Percentiles rank a stretch among this genome's conserved stretches.
Conservation (phyloP, 352 stramenopile species). For the Achlya hypogyna region DNA sequence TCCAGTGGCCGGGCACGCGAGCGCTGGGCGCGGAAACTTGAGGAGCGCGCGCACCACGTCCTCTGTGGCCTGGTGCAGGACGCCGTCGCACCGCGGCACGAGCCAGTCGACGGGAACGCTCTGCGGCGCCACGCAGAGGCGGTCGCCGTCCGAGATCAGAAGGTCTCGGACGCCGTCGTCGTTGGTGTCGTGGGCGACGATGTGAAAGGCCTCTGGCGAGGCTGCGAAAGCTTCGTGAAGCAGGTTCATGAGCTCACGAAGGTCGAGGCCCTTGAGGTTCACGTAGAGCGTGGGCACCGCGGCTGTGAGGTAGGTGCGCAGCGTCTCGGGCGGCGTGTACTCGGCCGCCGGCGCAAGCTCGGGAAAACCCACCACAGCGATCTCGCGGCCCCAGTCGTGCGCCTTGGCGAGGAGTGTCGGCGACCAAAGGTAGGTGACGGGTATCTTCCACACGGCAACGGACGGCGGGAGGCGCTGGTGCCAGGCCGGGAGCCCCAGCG, state of each 20-base stretch:
- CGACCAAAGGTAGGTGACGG: conserved; percentile 74
- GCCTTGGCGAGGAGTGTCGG: conserved; percentile 42
- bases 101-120: not conserved
- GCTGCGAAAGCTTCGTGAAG: not conserved
- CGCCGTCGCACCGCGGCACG: not conserved
- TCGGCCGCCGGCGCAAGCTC: conserved; percentile 17
- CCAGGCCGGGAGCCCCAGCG: conserved; percentile 38
- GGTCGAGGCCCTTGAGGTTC: not conserved
- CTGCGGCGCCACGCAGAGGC: not conserved
- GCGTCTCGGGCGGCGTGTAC: not conserved
- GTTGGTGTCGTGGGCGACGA: not conserved
- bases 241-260: not conserved
- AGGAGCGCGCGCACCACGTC: not conserved
- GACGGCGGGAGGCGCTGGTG: conserved; percentile 32
- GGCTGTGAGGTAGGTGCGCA: not conserved
- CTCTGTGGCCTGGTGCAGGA: conserved; percentile 2
- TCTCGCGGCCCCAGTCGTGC: conserved; percentile 48
- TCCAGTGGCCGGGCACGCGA: conserved; percentile 6
- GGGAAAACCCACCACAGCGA: conserved; percentile 46
- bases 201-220: not conserved
- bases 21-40: not conserved
- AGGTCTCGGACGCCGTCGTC: not conserved
- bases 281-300: not conserved
- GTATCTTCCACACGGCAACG: conserved; percentile 35
- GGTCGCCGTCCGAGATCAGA: not conserved